A percentile compares a stretch with the other conserved stretches of the same genome.
phyloP scores from a whole-genome alignment of 805 yeast genomes.

The Zygoascus ofunaensis region DNA sequence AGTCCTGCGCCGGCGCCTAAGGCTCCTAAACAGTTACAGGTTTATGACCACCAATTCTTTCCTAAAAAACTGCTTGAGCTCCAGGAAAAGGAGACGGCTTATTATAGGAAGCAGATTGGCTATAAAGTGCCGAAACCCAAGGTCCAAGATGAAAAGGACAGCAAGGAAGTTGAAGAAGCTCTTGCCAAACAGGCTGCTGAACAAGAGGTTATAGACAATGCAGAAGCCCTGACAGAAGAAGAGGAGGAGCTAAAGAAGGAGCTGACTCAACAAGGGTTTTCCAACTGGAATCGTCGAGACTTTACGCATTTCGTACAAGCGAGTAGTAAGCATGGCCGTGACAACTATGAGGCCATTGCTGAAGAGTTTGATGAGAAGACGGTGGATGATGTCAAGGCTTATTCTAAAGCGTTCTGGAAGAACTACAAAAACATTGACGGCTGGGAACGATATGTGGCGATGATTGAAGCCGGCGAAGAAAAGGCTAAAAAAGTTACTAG shows the following conservation, averaged over 20 bases:
- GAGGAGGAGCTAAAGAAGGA: constrained; percentile 64
- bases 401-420: constrained; percentile 75
- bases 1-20: constrained; percentile 42
- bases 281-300: constrained; percentile 81
- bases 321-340: constrained; percentile 73
- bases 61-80: constrained; percentile 68
- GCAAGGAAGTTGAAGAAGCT: constrained; percentile 34
- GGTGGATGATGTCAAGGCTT: constrained; percentile 66
- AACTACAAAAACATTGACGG: constrained; percentile 76
- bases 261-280: constrained; percentile 57
- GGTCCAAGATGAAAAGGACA: constrained; percentile 33
- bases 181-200: constrained; percentile 41
- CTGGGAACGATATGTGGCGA: constrained; percentile 69
- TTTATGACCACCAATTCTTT: constrained; percentile 87
- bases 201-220: constrained; percentile 63
- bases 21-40: constrained; percentile 74
- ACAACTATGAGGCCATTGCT: constrained; percentile 60
- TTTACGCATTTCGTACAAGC: constrained; percentile 71
- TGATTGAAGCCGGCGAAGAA: constrained; percentile 86
- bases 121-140: constrained; percentile 55
- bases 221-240: constrained; percentile 67
- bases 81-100: constrained; percentile 72
- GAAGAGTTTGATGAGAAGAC: constrained; percentile 76
- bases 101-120: constrained; percentile 58
- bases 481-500: constrained; percentile 51